Percentiles rank a stretch among this genome's conserved stretches.
Evolutionary conservation across 805 yeast species (phyloP).

Genomic region (Candida xiaguanensis): DNA sequence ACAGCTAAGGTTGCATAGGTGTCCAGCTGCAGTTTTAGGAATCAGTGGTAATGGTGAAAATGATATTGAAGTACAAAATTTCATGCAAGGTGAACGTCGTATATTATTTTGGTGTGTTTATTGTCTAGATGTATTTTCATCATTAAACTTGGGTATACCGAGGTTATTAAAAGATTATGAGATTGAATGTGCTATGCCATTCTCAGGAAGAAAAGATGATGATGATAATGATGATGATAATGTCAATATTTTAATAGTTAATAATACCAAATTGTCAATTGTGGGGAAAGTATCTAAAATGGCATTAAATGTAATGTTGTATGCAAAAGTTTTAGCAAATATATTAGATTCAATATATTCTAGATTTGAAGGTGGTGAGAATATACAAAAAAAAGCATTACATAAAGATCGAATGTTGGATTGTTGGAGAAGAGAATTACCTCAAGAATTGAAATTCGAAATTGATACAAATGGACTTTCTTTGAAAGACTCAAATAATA

Average conservation of each 20-base stretch:
- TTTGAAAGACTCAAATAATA: slow-evolving; percentile 18
- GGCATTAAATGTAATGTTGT: slow-evolving; percentile 64
- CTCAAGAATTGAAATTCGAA: slow-evolving; percentile 57
- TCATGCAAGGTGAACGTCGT: slow-evolving; percentile 80
- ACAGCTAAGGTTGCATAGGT: slow-evolving; percentile 77
- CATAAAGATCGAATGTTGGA: slow-evolving; percentile 65
- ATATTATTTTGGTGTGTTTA: slow-evolving; percentile 83
- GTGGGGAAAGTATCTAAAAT: slow-evolving; percentile 68
- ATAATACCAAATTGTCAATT: slow-evolving; percentile 54
- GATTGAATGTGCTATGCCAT: slow-evolving; percentile 83
- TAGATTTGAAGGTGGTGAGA: slow-evolving; percentile 39
- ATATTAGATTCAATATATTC: slow-evolving; percentile 69
- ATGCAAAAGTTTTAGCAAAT: slow-evolving; percentile 67
- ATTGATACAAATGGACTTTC: slow-evolving; percentile 56
- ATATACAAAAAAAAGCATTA: slow-evolving; percentile 25
- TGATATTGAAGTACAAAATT: slow-evolving; percentile 30
- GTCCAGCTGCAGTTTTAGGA: slow-evolving; percentile 82
- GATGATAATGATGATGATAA: slow-evolving; percentile 39
- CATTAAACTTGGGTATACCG: slow-evolving; percentile 79
- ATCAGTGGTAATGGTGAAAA: slow-evolving; percentile 33
- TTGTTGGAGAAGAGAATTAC: slow-evolving; percentile 72
- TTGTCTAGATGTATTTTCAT: slow-evolving; percentile 68
- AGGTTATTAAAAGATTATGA: slow-evolving; percentile 74
- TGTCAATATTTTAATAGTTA: slow-evolving; percentile 56
- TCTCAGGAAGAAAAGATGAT: slow-evolving; percentile 44